These are phyloP conservation scores for Aspergillus melleus DNA, from an alignment of 2,329 filamentous ascomycete species.

Conservation along the genomic window DNA sequence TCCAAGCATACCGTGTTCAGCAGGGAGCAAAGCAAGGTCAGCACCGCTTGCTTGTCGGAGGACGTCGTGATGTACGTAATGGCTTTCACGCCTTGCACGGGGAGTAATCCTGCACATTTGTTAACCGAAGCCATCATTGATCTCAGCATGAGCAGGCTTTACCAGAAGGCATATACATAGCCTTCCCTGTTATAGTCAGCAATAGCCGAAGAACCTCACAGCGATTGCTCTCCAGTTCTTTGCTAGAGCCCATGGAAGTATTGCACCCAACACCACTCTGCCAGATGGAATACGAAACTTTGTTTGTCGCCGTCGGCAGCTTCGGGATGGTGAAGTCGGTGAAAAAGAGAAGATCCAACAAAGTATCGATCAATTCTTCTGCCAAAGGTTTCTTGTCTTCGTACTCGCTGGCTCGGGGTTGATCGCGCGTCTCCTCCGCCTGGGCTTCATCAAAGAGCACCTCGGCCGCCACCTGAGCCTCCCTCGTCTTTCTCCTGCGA, in stretches of 20 bases:
- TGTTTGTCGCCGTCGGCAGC: conserved; percentile 68
- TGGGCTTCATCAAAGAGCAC: conserved; percentile 80
- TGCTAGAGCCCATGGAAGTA: conserved; percentile 80
- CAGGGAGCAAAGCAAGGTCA: conserved; percentile 87
- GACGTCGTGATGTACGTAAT: conserved; percentile 88
- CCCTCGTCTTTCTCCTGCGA: conserved; percentile 70
- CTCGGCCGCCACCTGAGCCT: conserved; percentile 66
- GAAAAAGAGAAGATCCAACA: conserved; percentile 89
- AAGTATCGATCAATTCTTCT: conserved; percentile 87
- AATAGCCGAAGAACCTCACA: conserved; percentile 86
- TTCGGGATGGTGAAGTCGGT: conserved; percentile 82
- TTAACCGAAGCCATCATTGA: conserved; percentile 8
- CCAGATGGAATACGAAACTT: conserved; percentile 94
- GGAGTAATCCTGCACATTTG: conserved; percentile 57
- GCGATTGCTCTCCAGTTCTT: conserved; percentile 89
- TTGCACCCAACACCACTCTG: conserved; percentile 97
- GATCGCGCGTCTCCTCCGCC: conserved; percentile 53
- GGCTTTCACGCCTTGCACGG: conserved; percentile 77
- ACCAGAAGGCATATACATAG: conserved; percentile 87
- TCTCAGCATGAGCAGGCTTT: conserved; percentile 24
- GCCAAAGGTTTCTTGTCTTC: conserved; percentile 84
- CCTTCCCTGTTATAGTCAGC: conserved; percentile 81
- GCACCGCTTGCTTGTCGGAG: conserved; percentile 84
- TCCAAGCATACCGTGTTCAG: conserved; percentile 74
- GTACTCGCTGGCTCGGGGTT: conserved; percentile 60